Base-by-base conservation (phyloP, 768 basidiomycete genomes). In the Calocera cornea region DNA sequence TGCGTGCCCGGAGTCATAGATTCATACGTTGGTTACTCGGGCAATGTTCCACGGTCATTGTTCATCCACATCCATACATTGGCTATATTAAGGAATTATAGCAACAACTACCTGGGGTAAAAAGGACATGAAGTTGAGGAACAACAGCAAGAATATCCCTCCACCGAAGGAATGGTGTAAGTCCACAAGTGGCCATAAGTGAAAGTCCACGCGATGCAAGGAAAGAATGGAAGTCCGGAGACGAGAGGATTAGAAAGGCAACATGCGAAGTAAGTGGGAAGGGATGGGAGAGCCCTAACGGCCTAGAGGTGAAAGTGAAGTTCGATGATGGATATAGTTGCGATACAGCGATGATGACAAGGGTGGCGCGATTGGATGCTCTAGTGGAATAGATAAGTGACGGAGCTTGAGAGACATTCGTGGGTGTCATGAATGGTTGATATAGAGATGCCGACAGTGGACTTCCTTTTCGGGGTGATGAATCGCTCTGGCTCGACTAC, bases 381-480 rank as follows among this genome's bases (percentile, higher is more conserved):
- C 54, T 60, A 60, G 19, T 38, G 54, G 11, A 60, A 60, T 60
- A 60, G 31, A 60, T 60, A 60, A 47, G 31, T 60, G 54, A 22
- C 54, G 54, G 54, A 19, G 54, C 27, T 60, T 60, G 54, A 60
- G 27, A 19, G 31, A 60, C 54, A 22, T 60, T 60, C 54, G 24
- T 33, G 54, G 54, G 54, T 60, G 54, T 60, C 54, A 27, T 60
- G 54, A 60, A 60, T 29, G 54, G 54, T 19, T 60, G 54, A 60
- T 60, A 60, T 60, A 60, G 22, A 29, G 54, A 16, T 11, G 22
- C 31, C 54, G 31, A 47, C 44, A 47, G 7, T 38, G 36, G 44
- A 16, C 54, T 60, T 60, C 54, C 27, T 60, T 60, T 60, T 60
- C 24, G 19, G 54, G 22, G 54, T 29, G 10, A 22, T 22, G 54